These are phyloP conservation scores for Claviceps spartinae DNA, from an alignment of 2,329 filamentous ascomycete species.

Conservation along the genomic window DNA sequence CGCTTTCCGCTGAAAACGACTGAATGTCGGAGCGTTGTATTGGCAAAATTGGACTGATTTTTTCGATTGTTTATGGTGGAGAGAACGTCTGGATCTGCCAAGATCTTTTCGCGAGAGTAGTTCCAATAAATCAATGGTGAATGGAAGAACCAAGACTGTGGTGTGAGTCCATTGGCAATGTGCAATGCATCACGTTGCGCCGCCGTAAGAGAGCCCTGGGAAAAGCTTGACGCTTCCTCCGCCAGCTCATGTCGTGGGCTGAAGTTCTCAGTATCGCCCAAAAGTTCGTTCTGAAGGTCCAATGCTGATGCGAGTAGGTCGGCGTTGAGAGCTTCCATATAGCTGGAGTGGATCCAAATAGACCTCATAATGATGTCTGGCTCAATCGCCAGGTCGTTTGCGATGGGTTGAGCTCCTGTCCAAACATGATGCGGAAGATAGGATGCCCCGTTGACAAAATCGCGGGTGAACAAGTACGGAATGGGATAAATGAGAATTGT, in stretches of 20 bases:
- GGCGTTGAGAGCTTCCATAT: constrained; percentile 60
- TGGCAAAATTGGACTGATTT: constrained; percentile 50
- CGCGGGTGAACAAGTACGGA: constrained; percentile 59
- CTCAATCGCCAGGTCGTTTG: constrained; percentile 32
- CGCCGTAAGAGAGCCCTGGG: constrained; percentile 25
- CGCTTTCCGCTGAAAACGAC: constrained; percentile 74
- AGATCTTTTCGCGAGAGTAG: constrained; percentile 45
- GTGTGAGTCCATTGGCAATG: constrained; percentile 44
- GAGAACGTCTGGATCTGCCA: constrained; percentile 48
- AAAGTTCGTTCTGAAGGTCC: constrained; percentile 54
- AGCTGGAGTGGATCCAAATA: constrained; percentile 68
- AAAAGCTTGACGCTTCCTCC: constrained; percentile 15
- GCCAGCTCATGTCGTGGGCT: constrained; percentile 27
- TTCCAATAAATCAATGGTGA: constrained; percentile 76
- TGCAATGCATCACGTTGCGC: constrained; percentile 41
- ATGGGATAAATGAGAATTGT: constrained; percentile 61
- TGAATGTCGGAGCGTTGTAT: constrained; percentile 61
- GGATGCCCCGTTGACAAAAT: constrained; percentile 56
- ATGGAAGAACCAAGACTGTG: constrained; percentile 63
- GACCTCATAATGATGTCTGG: constrained; percentile 72
- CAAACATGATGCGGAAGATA: constrained; percentile 68
- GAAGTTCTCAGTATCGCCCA: constrained; percentile 47
- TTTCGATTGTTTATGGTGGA: constrained; percentile 55
- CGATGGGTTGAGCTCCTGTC: constrained; percentile 57
- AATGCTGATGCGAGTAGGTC: constrained; percentile 53